Evolutionary conservation across 257 asterid genomes (phyloP).

Genomic region (Avicennia marina): DNA sequence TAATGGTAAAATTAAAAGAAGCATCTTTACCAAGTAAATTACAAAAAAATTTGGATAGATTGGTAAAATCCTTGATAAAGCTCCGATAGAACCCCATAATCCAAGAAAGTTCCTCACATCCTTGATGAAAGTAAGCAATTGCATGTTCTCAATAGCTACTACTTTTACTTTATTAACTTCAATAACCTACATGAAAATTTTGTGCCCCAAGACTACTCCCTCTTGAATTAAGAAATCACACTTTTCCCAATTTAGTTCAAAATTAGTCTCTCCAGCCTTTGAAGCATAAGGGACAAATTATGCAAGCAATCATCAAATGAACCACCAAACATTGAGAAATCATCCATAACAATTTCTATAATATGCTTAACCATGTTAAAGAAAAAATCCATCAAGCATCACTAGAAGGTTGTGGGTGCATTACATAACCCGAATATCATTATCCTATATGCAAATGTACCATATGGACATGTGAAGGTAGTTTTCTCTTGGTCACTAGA

Average conservation of each 20-base stretch:
- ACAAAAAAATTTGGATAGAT: not conserved
- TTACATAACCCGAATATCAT: not conserved
- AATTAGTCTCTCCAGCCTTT: not conserved
- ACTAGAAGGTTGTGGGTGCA: not conserved
- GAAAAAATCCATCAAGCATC: not conserved
- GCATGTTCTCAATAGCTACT: not conserved
- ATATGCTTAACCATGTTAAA: not conserved
- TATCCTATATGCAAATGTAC: not conserved
- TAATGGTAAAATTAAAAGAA: not conserved
- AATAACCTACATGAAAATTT: too few species aligned
- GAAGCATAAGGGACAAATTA: not conserved
- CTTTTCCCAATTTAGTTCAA: not conserved
- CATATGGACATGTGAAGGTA: constrained; percentile 4
- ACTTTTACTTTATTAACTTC: not conserved
- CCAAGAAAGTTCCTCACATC: not conserved
- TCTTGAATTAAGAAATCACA: not conserved
- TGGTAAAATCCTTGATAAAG: not conserved
- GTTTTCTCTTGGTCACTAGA: constrained; percentile 12
- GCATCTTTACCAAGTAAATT: not conserved
- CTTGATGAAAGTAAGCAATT: not conserved
- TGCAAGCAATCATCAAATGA: not conserved
- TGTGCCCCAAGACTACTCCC: not conserved
- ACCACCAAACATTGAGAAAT: not conserved
- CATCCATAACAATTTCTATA: constrained; percentile 3
- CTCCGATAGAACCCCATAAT: not conserved